Conservation (phyloP, 495 filamentous ascomycete genomes). For the Aspergillus affinis region DNA sequence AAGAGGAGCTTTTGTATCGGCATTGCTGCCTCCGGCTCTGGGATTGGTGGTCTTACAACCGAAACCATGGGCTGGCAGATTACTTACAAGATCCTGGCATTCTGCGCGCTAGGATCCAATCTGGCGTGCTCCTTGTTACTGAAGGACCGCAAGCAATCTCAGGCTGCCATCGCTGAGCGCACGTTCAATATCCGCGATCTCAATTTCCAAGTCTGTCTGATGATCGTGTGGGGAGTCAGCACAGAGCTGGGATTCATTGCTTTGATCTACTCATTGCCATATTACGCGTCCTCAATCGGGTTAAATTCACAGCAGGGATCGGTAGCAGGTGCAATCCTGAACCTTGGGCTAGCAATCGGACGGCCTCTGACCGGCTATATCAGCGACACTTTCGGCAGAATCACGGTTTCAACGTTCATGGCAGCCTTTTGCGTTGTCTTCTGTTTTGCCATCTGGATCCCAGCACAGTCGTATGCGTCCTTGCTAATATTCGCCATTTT, state of each 20-base stretch:
- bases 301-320: conserved; percentile 62
- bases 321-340: conserved; percentile 65
- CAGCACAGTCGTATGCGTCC: conserved; percentile 57
- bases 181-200: conserved; percentile 60
- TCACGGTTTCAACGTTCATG: conserved; percentile 63
- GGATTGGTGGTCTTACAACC: conserved; percentile 69
- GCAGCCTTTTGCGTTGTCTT: conserved; percentile 60
- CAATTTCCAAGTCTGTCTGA: conserved; percentile 54
- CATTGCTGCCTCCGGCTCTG: conserved; percentile 64
- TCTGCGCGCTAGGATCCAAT: conserved; percentile 61
- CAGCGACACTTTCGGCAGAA: conserved; percentile 63
- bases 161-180: not conserved
- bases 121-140: conserved; percentile 55
- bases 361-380: conserved; percentile 66
- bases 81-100: conserved; percentile 67
- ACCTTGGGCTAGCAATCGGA: conserved; percentile 62
- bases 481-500: conserved; percentile 66
- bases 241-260: conserved; percentile 70
- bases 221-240: conserved; percentile 63
- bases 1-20: conserved; percentile 58
- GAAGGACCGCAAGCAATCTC: conserved; percentile 59
- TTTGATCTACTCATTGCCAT: conserved; percentile 69
- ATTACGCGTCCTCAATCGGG: conserved; percentile 65
- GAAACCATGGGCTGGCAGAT: conserved; percentile 55
- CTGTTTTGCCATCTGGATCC: conserved; percentile 69